Percentiles rank a stretch among this genome's conserved stretches.
Conservation (phyloP, 352 stramenopile genomes). For the Pythium aphanidermatum region DNA sequence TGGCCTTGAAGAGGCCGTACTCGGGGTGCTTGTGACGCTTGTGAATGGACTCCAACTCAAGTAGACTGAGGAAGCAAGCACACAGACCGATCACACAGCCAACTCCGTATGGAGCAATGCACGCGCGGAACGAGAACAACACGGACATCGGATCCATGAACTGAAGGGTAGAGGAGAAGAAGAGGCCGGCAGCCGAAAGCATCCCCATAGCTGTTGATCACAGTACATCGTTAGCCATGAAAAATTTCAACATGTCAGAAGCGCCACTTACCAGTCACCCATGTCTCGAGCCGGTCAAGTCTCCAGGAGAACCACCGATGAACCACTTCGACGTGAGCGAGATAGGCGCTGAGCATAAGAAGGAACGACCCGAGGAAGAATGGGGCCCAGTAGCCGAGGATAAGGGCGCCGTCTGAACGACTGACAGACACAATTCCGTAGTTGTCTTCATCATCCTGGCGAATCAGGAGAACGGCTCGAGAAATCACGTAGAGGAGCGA, state of each 20-base stretch:
- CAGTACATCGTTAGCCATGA: constrained; percentile 6
- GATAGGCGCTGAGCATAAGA: constrained; percentile 64
- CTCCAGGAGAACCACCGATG: constrained; percentile 80
- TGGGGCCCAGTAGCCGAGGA: constrained; percentile 75
- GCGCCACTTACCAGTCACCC: constrained; percentile 40
- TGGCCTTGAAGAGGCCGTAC: constrained; percentile 58
- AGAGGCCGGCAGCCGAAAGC: constrained; percentile 60
- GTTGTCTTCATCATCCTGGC: constrained; percentile 42
- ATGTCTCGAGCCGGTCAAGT: constrained; percentile 51
- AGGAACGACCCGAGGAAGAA: constrained; percentile 81
- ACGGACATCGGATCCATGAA: constrained; percentile 81
- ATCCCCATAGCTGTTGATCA: constrained; percentile 40
- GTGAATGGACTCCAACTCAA: constrained; percentile 75
- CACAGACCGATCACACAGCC: constrained; percentile 61
- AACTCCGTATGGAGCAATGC: constrained; percentile 62
- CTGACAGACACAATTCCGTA: constrained; percentile 75
- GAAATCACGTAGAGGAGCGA: constrained; percentile 59
- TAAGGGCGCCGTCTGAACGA: constrained; percentile 50
- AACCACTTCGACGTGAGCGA: constrained; percentile 77
- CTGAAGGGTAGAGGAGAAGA: constrained; percentile 73
- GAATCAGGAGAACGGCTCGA: constrained; percentile 47
- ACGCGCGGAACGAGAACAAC: constrained; percentile 67
- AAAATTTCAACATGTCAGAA: constrained; percentile 5
- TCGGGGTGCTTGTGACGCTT: constrained; percentile 77
- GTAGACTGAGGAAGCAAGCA: constrained; percentile 59